A percentile compares a stretch with the other conserved stretches of the same genome.
phyloP scores from a whole-genome alignment of 768 basidiomycete species.

The Rhizopogon vesiculosus region DNA sequence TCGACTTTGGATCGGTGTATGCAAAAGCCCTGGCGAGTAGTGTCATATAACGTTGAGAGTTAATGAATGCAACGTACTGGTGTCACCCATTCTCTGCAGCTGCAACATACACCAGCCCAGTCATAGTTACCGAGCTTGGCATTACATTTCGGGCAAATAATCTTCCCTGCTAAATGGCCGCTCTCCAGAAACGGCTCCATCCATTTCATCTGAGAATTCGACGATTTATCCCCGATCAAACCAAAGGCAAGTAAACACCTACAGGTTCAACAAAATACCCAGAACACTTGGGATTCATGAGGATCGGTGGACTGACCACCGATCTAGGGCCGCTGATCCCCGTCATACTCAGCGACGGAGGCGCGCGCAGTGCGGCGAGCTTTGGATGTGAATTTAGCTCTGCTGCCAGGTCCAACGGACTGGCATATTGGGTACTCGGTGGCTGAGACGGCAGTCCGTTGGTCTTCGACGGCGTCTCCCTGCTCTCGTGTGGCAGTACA shows the following conservation, averaged over 20 bases:
- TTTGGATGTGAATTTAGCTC: conserved; percentile 43
- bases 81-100: conserved; percentile 89
- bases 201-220: conserved; percentile 74
- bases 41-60: background rate
- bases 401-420: conserved; percentile 36
- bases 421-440: conserved; percentile 3
- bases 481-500: background rate
- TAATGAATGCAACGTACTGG: conserved; percentile 51
- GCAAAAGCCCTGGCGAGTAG: conserved; percentile 48
- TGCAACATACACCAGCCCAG: conserved; percentile 93
- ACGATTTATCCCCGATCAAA: background rate
- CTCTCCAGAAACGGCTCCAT: conserved; percentile 79
- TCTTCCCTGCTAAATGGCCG: conserved; percentile 85
- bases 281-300: conserved; percentile 81
- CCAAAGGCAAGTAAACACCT: conserved; percentile 25
- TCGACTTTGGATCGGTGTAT: conserved; percentile 68
- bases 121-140: conserved; percentile 94
- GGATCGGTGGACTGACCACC: conserved; percentile 52
- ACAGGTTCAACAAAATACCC: conserved; percentile 98
- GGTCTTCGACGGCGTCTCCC: background rate
- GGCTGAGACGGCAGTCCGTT: background rate
- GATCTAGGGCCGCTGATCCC: conserved; percentile 14
- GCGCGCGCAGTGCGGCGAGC: conserved; percentile 41
- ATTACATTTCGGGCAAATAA: conserved; percentile 86
- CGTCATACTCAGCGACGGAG: conserved; percentile 23